Evolutionary conservation across 768 basidiomycete species (phyloP).

Genomic region (Leccinum disarticulatum): DNA sequence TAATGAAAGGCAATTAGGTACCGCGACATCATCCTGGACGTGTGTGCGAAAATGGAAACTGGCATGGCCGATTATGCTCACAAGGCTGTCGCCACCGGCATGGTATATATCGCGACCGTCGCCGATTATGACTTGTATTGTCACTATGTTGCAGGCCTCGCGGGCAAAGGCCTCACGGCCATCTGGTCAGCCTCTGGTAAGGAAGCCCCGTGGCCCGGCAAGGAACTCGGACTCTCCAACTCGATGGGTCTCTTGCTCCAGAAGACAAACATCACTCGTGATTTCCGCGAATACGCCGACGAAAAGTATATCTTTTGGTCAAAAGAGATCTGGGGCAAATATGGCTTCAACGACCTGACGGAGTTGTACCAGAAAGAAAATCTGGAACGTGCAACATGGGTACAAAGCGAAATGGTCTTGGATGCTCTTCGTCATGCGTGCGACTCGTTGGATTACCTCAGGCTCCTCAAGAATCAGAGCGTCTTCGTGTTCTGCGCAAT

Average conservation of each 20-base stretch:
- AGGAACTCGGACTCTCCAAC: conserved; percentile 86
- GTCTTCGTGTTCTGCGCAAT: too few relatives aligned
- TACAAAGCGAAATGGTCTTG: too few relatives aligned
- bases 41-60: conserved; percentile 80
- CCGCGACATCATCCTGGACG: conserved; percentile 78
- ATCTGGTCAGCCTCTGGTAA: conserved; percentile 85
- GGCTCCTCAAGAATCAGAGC: too few relatives aligned
- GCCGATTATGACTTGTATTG: conserved; percentile 96
- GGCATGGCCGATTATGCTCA: conserved; percentile 98
- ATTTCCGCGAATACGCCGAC: conserved; percentile 89
- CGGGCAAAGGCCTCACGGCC: conserved; percentile 91
- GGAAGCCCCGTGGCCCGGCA: conserved; percentile 69
- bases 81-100: conserved; percentile 68
- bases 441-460: too few relatives aligned
- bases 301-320: conserved; percentile 93
- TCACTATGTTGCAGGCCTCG: conserved; percentile 97
- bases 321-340: conserved; percentile 82
- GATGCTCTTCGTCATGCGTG: too few relatives aligned
- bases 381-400: too few relatives aligned
- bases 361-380: too few relatives aligned
- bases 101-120: conserved; percentile 69
- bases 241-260: conserved; percentile 95
- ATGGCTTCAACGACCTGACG: too few relatives aligned
- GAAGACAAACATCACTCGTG: conserved; percentile 98
- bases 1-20: conserved; percentile 45